Evolutionary conservation across 148 eudicot genomes (phyloP).

Genomic region (Amaranthus palmeri): DNA sequence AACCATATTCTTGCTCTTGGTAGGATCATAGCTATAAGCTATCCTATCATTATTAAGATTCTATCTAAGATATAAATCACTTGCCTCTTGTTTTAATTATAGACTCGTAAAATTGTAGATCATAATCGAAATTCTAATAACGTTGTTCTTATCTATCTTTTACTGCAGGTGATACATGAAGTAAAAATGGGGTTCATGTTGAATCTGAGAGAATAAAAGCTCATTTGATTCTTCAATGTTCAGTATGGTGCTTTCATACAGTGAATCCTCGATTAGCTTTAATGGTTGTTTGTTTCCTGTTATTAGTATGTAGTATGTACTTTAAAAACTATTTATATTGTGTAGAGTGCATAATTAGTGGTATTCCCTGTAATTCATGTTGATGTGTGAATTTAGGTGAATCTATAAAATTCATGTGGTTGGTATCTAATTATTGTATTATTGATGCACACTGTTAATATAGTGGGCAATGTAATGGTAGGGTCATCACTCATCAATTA

Average conservation of each 20-base stretch:
- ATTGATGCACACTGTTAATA: conserved; percentile 14
- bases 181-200: neutral
- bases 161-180: neutral
- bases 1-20: neutral
- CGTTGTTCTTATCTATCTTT: neutral
- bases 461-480: conserved; percentile 26
- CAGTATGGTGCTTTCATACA: neutral
- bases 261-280: conserved; percentile 2
- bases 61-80: neutral
- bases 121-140: neutral
- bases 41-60: neutral
- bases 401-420: conserved; percentile 14
- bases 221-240: neutral
- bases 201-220: neutral
- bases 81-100: neutral
- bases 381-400: conserved; percentile 3
- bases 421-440: conserved; percentile 19
- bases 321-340: neutral
- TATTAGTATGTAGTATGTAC: neutral
- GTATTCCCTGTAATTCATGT: conserved; percentile 14
- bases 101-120: neutral
- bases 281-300: neutral
- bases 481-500: conserved; percentile 8
- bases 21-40: neutral
- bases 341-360: conserved; percentile 4